A percentile compares a stretch with the other conserved stretches of the same genome.
Evolutionary conservation across 2,329 filamentous ascomycete species (phyloP).

Genomic region (Paecilomyces formosus): DNA sequence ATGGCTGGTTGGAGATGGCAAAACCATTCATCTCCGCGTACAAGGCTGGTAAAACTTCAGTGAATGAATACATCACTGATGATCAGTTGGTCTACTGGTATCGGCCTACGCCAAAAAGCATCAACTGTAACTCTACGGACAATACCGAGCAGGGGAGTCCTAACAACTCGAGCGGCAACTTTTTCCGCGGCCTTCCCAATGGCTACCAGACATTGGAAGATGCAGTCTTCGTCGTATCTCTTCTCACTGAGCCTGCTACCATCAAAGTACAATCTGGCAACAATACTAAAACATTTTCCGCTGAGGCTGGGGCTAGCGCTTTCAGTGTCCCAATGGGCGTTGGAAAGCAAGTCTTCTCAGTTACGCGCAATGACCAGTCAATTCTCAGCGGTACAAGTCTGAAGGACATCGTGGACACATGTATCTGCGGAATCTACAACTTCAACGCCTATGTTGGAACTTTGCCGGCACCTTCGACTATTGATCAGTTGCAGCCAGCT

Average conservation of each 20-base stretch:
- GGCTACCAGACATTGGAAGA: slow-evolving; percentile 45
- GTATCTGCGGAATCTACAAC: slow-evolving; percentile 41
- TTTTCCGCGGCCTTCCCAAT: slow-evolving; percentile 45
- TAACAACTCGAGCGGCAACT: slow-evolving; percentile 43
- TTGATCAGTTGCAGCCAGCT: slow-evolving; percentile 30
- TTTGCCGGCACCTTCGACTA: slow-evolving; percentile 29
- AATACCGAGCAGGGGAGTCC: slow-evolving; percentile 38
- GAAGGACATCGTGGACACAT: slow-evolving; percentile 44
- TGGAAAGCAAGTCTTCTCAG: slow-evolving; percentile 41
- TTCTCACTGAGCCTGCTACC: slow-evolving; percentile 40
- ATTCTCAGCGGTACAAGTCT: slow-evolving; percentile 42
- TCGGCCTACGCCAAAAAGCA: slow-evolving; percentile 39
- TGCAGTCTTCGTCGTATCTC: slow-evolving; percentile 46
- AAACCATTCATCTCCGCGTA: slow-evolving; percentile 48
- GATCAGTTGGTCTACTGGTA: slow-evolving; percentile 53
- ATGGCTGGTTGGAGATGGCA: slow-evolving; percentile 48
- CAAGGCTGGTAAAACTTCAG: slow-evolving; percentile 36
- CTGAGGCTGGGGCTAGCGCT: slow-evolving; percentile 40
- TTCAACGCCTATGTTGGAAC: slow-evolving; percentile 40
- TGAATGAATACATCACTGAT: slow-evolving; percentile 32
- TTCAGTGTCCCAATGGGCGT: slow-evolving; percentile 41
- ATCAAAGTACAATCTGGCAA: slow-evolving; percentile 42
- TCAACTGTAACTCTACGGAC: slow-evolving; percentile 48
- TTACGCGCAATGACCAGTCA: slow-evolving; percentile 33
- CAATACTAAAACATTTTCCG: slow-evolving; percentile 37